Percentiles rank a stretch among this genome's conserved stretches.
phyloP scores from a whole-genome alignment of 2,329 filamentous ascomycete genomes.

The Botrytis fragariae region DNA sequence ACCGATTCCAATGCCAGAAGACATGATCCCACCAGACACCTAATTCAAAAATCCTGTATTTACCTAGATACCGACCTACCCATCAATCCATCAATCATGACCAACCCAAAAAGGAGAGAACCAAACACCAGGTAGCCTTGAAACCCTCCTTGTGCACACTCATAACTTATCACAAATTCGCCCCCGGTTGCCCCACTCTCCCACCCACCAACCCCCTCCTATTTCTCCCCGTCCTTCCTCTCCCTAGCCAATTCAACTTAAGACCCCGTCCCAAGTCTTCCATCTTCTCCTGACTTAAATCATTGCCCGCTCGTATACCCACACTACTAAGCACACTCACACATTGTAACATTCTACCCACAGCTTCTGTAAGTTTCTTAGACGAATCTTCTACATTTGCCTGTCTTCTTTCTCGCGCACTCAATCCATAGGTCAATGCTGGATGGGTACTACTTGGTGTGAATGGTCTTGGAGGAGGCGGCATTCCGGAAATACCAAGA shows the following conservation, averaged over 20 bases:
- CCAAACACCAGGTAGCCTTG: background rate
- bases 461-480: slow-evolving; percentile 35
- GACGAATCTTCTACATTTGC: slow-evolving; percentile 60
- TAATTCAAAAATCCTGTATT: background rate
- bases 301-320: slow-evolving; percentile 48
- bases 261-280: slow-evolving; percentile 81
- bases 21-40: slow-evolving; percentile 12
- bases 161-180: background rate
- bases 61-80: background rate
- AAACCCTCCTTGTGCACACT: background rate
- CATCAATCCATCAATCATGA: slow-evolving; percentile 2
- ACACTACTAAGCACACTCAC: slow-evolving; percentile 84
- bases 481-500: slow-evolving; percentile 32
- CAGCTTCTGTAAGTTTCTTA: slow-evolving; percentile 86
- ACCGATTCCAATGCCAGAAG: slow-evolving; percentile 9
- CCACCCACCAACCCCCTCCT: slow-evolving; percentile 74
- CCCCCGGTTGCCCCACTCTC: slow-evolving; percentile 27
- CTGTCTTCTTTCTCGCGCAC: slow-evolving; percentile 26
- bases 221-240: slow-evolving; percentile 85
- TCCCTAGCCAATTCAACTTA: slow-evolving; percentile 94
- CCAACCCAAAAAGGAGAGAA: background rate
- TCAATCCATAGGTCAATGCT: background rate
- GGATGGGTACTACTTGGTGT: slow-evolving; percentile 35
- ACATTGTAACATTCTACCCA: slow-evolving; percentile 94
- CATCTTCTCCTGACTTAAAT: slow-evolving; percentile 74